Percentiles rank a stretch among this genome's conserved stretches.
These are phyloP conservation scores for Leccinum boreale DNA, from an alignment of 768 basidiomycete genomes.

Conservation along the genomic window DNA sequence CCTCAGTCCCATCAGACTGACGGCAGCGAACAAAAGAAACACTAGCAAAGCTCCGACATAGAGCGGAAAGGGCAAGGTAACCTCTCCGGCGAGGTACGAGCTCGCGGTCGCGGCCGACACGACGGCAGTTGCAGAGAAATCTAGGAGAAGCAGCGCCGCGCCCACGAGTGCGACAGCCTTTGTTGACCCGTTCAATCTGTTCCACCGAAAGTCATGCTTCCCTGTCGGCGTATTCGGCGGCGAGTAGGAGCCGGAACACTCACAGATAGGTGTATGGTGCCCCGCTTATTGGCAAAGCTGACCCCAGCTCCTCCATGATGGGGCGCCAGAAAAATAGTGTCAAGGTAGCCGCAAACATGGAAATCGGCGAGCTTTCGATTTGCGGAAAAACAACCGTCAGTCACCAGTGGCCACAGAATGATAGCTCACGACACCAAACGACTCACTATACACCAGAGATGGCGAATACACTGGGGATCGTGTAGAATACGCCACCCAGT, in stretches of 20 bases:
- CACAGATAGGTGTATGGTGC: conserved; percentile 72
- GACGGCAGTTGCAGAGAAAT: conserved; percentile 65
- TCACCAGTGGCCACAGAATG: background rate
- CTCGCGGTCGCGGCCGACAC: conserved; percentile 74
- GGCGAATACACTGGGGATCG: conserved; percentile 61
- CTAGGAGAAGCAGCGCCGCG: conserved; percentile 65
- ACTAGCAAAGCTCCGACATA: conserved; percentile 54
- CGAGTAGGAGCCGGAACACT: conserved; percentile 12
- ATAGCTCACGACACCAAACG: background rate
- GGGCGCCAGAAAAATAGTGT: conserved; percentile 71
- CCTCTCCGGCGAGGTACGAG: conserved; percentile 64
- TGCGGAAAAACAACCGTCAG: background rate
- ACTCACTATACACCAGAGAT: conserved; percentile 63
- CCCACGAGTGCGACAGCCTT: conserved; percentile 63
- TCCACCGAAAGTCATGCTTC: background rate
- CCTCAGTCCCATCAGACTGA: conserved; percentile 56
- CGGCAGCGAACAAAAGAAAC: conserved; percentile 47
- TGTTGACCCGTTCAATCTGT: conserved; percentile 58
- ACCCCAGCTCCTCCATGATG: conserved; percentile 69
- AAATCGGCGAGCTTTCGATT: conserved; percentile 57
- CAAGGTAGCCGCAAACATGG: conserved; percentile 59
- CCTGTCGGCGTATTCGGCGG: background rate
- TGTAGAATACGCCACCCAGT: conserved; percentile 66
- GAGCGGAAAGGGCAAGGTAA: conserved; percentile 52
- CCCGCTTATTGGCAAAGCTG: conserved; percentile 65